A percentile compares a stretch with the other conserved stretches of the same genome.
These are phyloP conservation scores for Trichoderma sp. DNA, from an alignment of 2,329 filamentous ascomycete genomes.

Conservation along the genomic window DNA sequence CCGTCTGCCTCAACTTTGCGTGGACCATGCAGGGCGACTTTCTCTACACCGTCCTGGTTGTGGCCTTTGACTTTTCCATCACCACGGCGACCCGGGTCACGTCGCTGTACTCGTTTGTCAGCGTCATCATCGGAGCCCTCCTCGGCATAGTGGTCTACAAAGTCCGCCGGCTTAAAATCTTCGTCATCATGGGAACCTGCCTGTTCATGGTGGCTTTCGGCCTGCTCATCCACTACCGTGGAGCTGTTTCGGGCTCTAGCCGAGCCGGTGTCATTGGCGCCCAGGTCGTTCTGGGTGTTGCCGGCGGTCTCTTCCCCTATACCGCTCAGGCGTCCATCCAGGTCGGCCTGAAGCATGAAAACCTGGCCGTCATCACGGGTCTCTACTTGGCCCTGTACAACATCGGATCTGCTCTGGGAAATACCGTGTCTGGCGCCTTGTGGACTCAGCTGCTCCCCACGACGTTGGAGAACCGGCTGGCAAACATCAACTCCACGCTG, in stretches of 20 bases:
- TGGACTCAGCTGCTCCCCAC: constrained; percentile 61
- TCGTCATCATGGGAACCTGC: constrained; percentile 61
- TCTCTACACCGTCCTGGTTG: constrained; percentile 62
- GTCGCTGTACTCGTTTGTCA: constrained; percentile 59
- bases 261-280: constrained; percentile 62
- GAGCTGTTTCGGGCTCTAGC: constrained; percentile 45
- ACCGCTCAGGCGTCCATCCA: constrained; percentile 51
- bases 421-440: constrained; percentile 61
- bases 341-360: constrained; percentile 46
- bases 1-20: constrained; percentile 55
- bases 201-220: constrained; percentile 68
- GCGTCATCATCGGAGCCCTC: constrained; percentile 58
- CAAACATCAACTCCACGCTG: constrained; percentile 39
- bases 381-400: constrained; percentile 65
- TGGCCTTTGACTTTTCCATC: constrained; percentile 62
- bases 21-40: constrained; percentile 67
- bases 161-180: constrained; percentile 62
- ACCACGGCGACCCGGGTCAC: constrained; percentile 59
- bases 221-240: constrained; percentile 64
- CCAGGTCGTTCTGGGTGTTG: constrained; percentile 63
- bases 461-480: constrained; percentile 56
- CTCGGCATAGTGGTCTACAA: constrained; percentile 59
- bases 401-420: constrained; percentile 62
- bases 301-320: constrained; percentile 63
- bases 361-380: constrained; percentile 65